A percentile compares a stretch with the other conserved stretches of the same genome.
phyloP scores from a whole-genome alignment of 1,284 basidiomycete genomes.

The Malassezia furfur region DNA sequence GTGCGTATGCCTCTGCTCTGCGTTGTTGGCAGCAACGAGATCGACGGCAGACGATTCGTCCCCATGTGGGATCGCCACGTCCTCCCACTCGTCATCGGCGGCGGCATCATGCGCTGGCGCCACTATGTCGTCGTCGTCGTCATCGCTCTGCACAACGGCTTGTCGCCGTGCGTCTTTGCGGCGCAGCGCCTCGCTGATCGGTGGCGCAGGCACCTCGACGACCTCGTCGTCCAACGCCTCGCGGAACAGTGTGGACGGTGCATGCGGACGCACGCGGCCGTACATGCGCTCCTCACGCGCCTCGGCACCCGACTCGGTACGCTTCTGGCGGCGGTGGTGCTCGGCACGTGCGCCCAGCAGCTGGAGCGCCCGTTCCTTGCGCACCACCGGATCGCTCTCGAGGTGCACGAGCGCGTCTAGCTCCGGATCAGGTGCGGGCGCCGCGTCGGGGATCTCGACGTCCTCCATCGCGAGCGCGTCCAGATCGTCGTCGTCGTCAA shows the following conservation, averaged over 20 bases:
- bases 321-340: conserved; percentile 29
- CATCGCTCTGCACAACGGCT: no score
- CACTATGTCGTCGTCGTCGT: no score
- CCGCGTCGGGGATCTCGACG: conserved; percentile 29
- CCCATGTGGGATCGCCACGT: no score
- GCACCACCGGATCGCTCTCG: conserved; percentile 23
- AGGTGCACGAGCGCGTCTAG: conserved; percentile 22
- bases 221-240: neutral
- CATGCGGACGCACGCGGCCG: neutral
- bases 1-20: no score
- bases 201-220: no score
- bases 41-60: no score
- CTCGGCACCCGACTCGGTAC: conserved; percentile 24
- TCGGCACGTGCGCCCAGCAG: conserved; percentile 29
- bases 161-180: no score
- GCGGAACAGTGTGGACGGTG: neutral
- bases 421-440: conserved; percentile 21
- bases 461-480: conserved; percentile 38
- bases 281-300: conserved; percentile 21
- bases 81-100: no score
- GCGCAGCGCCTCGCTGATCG: no score
- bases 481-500: conserved; percentile 20
- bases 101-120: no score
- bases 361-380: conserved; percentile 32
- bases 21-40: no score